Evolutionary conservation across 352 stramenopile genomes (phyloP).

Genomic region (Phytophthora boehmeriae): DNA sequence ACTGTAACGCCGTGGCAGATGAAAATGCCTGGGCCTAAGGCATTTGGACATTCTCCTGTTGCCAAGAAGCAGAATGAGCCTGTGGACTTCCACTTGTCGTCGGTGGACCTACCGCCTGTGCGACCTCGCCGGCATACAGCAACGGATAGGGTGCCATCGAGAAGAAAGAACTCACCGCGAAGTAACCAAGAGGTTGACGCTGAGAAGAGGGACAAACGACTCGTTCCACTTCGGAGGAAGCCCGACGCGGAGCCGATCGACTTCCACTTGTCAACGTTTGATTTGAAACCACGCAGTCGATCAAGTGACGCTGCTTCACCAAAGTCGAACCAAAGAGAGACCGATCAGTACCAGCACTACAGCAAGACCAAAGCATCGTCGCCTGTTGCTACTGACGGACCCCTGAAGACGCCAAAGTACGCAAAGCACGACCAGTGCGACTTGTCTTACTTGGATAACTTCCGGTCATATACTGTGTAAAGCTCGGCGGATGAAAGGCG

Average conservation of each 20-base stretch:
- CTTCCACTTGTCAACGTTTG: constrained; percentile 40
- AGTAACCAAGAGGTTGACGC: constrained; percentile 1
- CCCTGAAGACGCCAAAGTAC: constrained; percentile 12
- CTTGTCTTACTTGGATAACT: constrained; percentile 34
- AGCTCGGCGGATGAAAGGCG: background rate
- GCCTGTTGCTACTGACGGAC: background rate
- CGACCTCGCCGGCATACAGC: constrained; percentile 23
- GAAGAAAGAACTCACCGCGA: background rate
- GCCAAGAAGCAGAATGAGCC: constrained; percentile 6
- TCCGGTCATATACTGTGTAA: constrained; percentile 33
- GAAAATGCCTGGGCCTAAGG: background rate
- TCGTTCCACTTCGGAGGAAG: constrained; percentile 15
- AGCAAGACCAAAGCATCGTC: constrained; percentile 14
- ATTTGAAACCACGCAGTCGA: constrained; percentile 21
- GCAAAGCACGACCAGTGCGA: constrained; percentile 32
- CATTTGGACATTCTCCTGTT: background rate
- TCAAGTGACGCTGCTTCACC: constrained; percentile 2
- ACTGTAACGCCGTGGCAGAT: background rate
- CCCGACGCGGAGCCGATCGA: constrained; percentile 20
- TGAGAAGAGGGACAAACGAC: constrained; percentile 6
- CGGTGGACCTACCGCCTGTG: constrained; percentile 12
- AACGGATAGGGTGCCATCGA: constrained; percentile 6
- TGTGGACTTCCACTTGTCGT: constrained; percentile 26
- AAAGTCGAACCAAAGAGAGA: constrained; percentile 6
- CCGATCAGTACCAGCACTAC: constrained; percentile 1